Evolutionary conservation across 345 rosid species (phyloP).

Genomic region (Eucalyptus decipiens): DNA sequence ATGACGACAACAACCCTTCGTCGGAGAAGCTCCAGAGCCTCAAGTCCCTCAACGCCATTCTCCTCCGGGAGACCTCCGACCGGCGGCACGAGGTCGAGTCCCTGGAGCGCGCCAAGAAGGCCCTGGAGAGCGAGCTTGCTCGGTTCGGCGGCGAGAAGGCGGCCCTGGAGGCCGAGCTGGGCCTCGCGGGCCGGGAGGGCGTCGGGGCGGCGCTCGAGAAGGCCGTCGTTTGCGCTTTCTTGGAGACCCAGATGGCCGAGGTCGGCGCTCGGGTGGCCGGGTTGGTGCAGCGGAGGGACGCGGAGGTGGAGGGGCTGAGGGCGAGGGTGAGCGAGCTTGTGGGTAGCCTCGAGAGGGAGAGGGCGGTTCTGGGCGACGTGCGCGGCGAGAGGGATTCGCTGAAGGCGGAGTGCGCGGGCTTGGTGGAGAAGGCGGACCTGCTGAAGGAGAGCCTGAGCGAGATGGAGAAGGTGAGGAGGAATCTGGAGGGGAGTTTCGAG

Average conservation of each 20-base stretch:
- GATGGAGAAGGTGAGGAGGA: conserved; percentile 22
- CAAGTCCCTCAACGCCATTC: conserved; percentile 43
- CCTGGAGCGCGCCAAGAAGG: conserved; percentile 17
- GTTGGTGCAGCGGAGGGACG: conserved; percentile 23
- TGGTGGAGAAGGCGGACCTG: conserved; percentile 8
- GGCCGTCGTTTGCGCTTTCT: conserved; percentile 13
- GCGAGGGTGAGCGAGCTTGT: conserved; percentile 8
- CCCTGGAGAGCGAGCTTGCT: conserved; percentile 33
- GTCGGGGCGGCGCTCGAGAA: conserved; percentile 28
- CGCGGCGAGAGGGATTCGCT: conserved; percentile 31
- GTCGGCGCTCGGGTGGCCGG: conserved; percentile 11
- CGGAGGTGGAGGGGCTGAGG: conserved; percentile 19
- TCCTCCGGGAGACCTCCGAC: conserved; percentile 45
- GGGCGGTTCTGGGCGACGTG: conserved; percentile 3
- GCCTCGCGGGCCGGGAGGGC: conserved; percentile 19
- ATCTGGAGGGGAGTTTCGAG: conserved; percentile 12
- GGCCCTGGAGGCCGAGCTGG: conserved; percentile 19
- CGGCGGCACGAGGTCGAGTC: conserved; percentile 36
- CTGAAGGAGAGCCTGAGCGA: conserved; percentile 19
- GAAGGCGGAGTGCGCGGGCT: conserved; percentile 6
- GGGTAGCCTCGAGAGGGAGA: conserved; percentile 19
- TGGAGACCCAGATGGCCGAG: conserved; percentile 25
- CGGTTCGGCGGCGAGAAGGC: conserved; percentile 2
- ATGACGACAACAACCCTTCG: conserved; percentile 14
- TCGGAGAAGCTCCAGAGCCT: conserved; percentile 37